Evolutionary conservation across 352 stramenopile genomes (phyloP).

Genomic region (Globisporangium megalacanthum): DNA sequence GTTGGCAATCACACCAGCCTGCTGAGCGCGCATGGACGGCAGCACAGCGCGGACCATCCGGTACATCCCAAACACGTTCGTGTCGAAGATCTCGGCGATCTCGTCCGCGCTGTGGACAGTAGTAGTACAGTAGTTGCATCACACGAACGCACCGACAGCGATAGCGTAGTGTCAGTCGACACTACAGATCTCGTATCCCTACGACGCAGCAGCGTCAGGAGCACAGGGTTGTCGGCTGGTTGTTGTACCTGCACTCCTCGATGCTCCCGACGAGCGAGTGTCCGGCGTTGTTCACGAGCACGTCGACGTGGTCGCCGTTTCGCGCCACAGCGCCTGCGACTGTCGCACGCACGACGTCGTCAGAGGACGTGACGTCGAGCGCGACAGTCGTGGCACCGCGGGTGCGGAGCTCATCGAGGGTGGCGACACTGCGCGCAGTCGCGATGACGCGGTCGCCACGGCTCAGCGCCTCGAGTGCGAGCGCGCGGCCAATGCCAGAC

Average conservation of each 20-base stretch:
- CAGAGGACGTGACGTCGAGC: constrained; percentile 38
- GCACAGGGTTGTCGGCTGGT: no score
- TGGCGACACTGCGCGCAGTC: constrained; percentile 30
- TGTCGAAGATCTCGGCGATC: constrained; percentile 22
- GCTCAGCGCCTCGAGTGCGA: constrained; percentile 31
- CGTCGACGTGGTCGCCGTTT: constrained; percentile 35
- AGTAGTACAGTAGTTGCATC: not conserved
- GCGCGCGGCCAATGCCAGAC: constrained; percentile 36
- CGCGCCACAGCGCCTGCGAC: constrained; percentile 22
- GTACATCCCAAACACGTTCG: constrained; percentile 25
- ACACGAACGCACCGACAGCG: no score
- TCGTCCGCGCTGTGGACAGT: constrained; percentile 7
- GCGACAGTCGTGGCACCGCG: constrained; percentile 21
- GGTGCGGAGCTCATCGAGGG: constrained; percentile 27
- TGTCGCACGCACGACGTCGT: constrained; percentile 21
- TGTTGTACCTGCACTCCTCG: constrained; percentile 28
- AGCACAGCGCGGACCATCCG: constrained; percentile 20
- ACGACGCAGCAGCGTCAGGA: no score
- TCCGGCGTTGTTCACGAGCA: constrained; percentile 47
- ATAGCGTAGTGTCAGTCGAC: no score
- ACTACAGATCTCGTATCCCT: no score
- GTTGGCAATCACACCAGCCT: constrained; percentile 24
- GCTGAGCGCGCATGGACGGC: constrained; percentile 22
- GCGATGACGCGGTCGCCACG: constrained; percentile 43
- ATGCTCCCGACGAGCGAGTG: constrained; percentile 35